Base-by-base conservation (phyloP, 164 flowering plant species). In the Protea cynaroides region DNA sequence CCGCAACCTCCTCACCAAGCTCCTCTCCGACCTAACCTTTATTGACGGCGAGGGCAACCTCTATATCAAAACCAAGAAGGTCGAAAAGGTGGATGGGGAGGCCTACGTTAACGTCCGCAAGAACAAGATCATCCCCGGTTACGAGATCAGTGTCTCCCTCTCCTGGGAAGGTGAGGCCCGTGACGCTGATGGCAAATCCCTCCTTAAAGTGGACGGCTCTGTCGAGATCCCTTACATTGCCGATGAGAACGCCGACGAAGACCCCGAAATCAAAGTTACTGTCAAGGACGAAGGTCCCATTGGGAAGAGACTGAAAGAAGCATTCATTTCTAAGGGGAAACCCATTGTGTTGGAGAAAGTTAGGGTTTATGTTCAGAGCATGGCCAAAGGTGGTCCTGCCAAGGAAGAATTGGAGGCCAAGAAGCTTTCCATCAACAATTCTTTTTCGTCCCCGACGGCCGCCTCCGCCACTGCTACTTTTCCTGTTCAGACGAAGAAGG, bases 211-310 rank as follows among this genome's bases (percentile, higher is more conserved):
- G 10, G 86, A 86, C 1, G 99, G 99, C 0, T 7, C 52, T 4
- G 82, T 88, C 1, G 97, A 95, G 61, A 68, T 95, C 36, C 99
- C 99, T 1, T 95, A 95, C 62, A 78, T 95, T 17, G 71, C 99
- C 18, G 99, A 95, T 60, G 99, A 95, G 80, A 95, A 95, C 54
- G 96, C 97, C 9, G 99, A 81, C 18, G 99, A 95, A 64, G 93
- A 89, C 60, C 97, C 97, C 0, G 97, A 92, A 11, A 17, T 95
- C 15, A 87, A 64, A 77, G 54, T 95, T 47, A 61, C 75, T 1
- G 78, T 90, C 0, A 83, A 80, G 67, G 99, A 95, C 56, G 97
- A 92, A 0, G 94, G 95, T 0, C 85, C 92, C 0, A 46, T 88
- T 10, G 99, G 87, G 67, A 78, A 67, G 69, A 74, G 82, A 29